Evolutionary conservation across 768 basidiomycete genomes (phyloP).

Genomic region (Exsudoporus frostii): DNA sequence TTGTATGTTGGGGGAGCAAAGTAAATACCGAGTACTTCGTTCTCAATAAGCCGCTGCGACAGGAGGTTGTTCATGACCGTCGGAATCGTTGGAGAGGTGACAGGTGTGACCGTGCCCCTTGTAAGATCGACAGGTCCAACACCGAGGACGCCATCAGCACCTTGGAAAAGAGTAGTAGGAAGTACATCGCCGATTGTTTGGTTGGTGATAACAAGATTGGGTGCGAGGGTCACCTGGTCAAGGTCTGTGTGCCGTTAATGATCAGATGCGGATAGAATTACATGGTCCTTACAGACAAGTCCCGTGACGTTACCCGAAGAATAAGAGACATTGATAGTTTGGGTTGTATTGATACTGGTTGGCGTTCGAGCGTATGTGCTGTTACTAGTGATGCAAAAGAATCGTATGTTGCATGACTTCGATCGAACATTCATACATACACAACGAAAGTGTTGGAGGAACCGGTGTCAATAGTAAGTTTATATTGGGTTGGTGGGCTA

Average conservation of each 20-base stretch:
- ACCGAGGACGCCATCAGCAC: conserved; percentile 23
- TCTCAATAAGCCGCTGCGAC: conserved; percentile 14
- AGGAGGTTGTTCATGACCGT: conserved; percentile 25
- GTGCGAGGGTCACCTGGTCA: conserved; percentile 25
- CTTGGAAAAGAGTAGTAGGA: not conserved
- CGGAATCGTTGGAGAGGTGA: conserved; percentile 8
- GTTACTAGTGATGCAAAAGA: conserved; percentile 15
- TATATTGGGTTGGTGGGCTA: no score
- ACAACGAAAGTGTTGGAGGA: no score
- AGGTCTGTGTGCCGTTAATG: conserved; percentile 4
- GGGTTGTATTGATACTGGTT: conserved; percentile 24
- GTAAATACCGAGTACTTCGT: conserved; percentile 17
- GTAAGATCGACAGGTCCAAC: no score
- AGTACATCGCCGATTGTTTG: no score
- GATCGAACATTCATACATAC: no score
- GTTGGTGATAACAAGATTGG: no score
- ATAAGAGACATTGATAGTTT: conserved; percentile 6
- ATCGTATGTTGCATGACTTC: not conserved
- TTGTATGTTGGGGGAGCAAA: conserved; percentile 1
- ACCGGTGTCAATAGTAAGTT: no score
- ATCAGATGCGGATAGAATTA: not conserved
- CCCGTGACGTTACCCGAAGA: conserved; percentile 23
- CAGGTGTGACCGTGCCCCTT: conserved; percentile 6
- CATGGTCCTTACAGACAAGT: conserved; percentile 30
- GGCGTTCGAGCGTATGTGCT: conserved; percentile 16